Conservation (phyloP, 2,329 filamentous ascomycete species). For the Pestalotiopsis sp. region DNA sequence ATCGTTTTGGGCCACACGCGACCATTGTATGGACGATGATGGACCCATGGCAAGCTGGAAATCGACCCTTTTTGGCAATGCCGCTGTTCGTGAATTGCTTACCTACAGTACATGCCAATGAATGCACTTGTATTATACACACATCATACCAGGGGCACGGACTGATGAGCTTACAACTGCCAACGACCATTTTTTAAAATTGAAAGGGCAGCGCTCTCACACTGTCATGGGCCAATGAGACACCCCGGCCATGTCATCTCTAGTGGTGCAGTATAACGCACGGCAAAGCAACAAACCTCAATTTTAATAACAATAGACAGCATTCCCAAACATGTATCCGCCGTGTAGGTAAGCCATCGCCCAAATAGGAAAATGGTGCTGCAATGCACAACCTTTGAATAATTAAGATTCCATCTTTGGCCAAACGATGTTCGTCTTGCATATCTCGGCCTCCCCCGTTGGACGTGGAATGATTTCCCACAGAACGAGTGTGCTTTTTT, state of each 20-base stretch:
- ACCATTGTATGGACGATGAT: background rate
- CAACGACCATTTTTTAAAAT: no score
- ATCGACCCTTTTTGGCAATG: background rate
- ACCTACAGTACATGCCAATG: background rate
- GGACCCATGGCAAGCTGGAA: slow-evolving; percentile 1
- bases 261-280: background rate
- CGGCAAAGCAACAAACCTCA: background rate
- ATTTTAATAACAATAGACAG: background rate
- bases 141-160: no score
- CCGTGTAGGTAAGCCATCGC: background rate
- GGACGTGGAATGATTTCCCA: background rate
- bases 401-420: background rate
- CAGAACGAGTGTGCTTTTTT: background rate
- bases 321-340: background rate
- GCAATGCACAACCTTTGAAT: background rate
- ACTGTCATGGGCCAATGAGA: background rate
- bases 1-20: background rate
- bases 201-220: no score
- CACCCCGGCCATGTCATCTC: background rate
- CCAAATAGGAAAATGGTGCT: background rate
- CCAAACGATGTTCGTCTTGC: background rate
- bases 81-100: slow-evolving; percentile 2
- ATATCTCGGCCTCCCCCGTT: no score
- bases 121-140: no score
- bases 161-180: no score